phyloP scores from a whole-genome alignment of 1,284 basidiomycete genomes.

The Malassezia dermatis region DNA sequence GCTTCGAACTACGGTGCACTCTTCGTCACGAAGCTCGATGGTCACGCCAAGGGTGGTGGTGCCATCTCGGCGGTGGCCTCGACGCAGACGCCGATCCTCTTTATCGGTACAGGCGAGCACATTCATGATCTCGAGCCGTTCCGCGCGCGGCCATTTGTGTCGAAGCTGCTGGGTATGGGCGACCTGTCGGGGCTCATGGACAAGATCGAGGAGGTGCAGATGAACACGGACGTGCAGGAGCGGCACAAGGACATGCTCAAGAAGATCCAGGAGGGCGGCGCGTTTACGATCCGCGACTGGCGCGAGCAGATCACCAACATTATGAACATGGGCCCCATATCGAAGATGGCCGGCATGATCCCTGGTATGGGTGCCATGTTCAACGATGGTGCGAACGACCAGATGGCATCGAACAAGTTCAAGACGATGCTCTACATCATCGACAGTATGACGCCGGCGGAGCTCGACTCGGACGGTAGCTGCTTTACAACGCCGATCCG shows the following conservation, averaged over 20 bases:
- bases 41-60: slow-evolving; percentile 96
- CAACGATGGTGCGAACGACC: slow-evolving; percentile 61
- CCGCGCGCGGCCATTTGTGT: slow-evolving; percentile 91
- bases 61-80: slow-evolving; percentile 98
- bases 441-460: slow-evolving; percentile 85
- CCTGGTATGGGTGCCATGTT: slow-evolving; percentile 78
- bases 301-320: slow-evolving; percentile 92
- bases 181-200: slow-evolving; percentile 96
- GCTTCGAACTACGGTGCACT: slow-evolving; percentile 95
- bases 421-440: slow-evolving; percentile 99
- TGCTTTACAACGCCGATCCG: slow-evolving; percentile 29
- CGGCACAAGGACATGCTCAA: slow-evolving; percentile 97
- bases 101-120: slow-evolving; percentile 95
- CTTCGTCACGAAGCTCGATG: slow-evolving; percentile 99
- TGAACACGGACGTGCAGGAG: slow-evolving; percentile 59
- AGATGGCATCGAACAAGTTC: slow-evolving; percentile 73
- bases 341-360: slow-evolving; percentile 98
- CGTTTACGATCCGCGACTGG: slow-evolving; percentile 93
- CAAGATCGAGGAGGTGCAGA: slow-evolving; percentile 48
- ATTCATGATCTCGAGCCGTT: slow-evolving; percentile 90
- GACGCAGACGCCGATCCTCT: slow-evolving; percentile 95
- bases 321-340: slow-evolving; percentile 97
- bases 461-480: slow-evolving; percentile 90
- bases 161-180: slow-evolving; percentile 85
- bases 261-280: slow-evolving; percentile 84